A percentile compares a stretch with the other conserved stretches of the same genome.
These are phyloP conservation scores for Ballota nigra DNA, from an alignment of 257 asterid species.

Conservation along the genomic window DNA sequence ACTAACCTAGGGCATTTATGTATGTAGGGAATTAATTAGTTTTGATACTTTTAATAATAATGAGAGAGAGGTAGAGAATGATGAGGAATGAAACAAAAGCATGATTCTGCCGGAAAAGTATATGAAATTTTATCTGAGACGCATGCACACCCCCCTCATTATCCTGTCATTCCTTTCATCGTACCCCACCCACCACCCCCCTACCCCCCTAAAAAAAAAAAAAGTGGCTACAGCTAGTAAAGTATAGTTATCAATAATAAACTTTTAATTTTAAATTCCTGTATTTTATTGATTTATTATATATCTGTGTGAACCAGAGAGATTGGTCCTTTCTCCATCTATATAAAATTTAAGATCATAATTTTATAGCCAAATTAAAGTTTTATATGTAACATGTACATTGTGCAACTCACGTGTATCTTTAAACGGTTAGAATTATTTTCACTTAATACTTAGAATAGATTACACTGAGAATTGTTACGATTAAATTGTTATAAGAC, in stretches of 20 bases:
- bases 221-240: neutral
- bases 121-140: conserved; percentile 24
- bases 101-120: conserved; percentile 31
- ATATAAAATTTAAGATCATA: too few species aligned
- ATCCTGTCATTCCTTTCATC: conserved; percentile 53
- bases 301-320: neutral
- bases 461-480: too few species aligned
- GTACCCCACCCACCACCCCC: conserved; percentile 31
- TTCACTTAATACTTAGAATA: too few species aligned
- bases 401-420: too few species aligned
- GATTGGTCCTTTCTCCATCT: neutral
- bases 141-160: conserved; percentile 58
- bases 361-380: too few species aligned
- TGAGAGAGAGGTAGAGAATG: neutral
- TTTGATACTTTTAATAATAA: neutral
- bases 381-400: too few species aligned
- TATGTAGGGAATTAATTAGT: neutral
- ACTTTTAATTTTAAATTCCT: neutral
- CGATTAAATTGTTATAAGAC: too few species aligned
- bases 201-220: neutral
- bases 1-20: neutral
- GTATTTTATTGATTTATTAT: too few species aligned
- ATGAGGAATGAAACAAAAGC: conserved; percentile 21
- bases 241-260: neutral
- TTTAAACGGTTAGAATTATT: too few species aligned